These are phyloP conservation scores for Macrolepiota dolichaula DNA, from an alignment of 768 basidiomycete genomes.

Conservation along the genomic window DNA sequence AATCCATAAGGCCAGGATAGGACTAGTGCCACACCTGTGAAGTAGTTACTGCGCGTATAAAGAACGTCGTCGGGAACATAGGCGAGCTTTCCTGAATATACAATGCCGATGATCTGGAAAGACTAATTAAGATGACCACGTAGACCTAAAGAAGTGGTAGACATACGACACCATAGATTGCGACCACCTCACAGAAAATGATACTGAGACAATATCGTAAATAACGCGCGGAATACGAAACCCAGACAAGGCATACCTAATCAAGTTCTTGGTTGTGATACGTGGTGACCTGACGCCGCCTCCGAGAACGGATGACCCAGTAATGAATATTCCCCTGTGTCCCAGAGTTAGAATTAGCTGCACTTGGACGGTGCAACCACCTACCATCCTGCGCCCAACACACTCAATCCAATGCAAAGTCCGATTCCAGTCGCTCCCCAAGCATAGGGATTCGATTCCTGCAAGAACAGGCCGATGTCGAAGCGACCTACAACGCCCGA, in stretches of 20 bases:
- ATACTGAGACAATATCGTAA: conserved; percentile 51
- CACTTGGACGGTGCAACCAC: conserved; percentile 19
- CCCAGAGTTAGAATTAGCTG: conserved; percentile 4
- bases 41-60: conserved; percentile 88
- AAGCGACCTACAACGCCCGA: conserved; percentile 82
- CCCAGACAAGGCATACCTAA: conserved; percentile 58
- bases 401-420: conserved; percentile 89
- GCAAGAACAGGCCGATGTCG: conserved; percentile 91
- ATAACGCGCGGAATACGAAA: not conserved
- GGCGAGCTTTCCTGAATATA: conserved; percentile 83
- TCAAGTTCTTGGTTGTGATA: conserved; percentile 96
- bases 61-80: conserved; percentile 59
- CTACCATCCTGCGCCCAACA: conserved; percentile 93
- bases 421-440: conserved; percentile 93
- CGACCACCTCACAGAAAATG: conserved; percentile 99
- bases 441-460: conserved; percentile 89
- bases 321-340: conserved; percentile 93
- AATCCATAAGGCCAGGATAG: not conserved
- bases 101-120: conserved; percentile 87
- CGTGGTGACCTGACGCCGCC: conserved; percentile 92
- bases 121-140: conserved; percentile 1
- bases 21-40: conserved; percentile 58
- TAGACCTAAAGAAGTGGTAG: not conserved
- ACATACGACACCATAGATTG: conserved; percentile 93
- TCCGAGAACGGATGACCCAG: conserved; percentile 94